A percentile compares a stretch with the other conserved stretches of the same genome.
Conservation (phyloP, 768 basidiomycete genomes). For the Pisolithus microcarpus region DNA sequence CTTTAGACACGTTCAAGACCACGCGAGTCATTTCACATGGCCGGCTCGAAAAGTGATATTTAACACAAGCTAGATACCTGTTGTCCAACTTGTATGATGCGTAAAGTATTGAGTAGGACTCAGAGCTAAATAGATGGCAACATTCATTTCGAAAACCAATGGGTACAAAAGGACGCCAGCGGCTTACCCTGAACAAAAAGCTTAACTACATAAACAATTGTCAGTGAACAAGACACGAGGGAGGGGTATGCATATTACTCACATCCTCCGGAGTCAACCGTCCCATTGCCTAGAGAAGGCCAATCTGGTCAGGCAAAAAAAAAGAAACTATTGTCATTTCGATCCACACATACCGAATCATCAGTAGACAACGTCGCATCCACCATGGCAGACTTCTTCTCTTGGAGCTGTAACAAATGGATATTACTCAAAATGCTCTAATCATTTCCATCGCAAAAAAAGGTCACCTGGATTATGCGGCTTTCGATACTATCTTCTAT, state of each 20-base stretch:
- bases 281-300: slow-evolving; percentile 68
- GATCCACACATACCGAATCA: slow-evolving; percentile 50
- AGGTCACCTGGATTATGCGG: slow-evolving; percentile 75
- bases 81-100: too few species aligned
- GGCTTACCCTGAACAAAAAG: slow-evolving; percentile 41
- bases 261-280: slow-evolving; percentile 83
- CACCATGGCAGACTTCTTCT: slow-evolving; percentile 95
- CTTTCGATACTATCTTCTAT: slow-evolving; percentile 96
- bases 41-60: too few species aligned
- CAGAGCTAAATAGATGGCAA: too few species aligned
- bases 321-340: neutral
- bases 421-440: neutral
- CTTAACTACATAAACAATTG: slow-evolving; percentile 26
- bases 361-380: slow-evolving; percentile 80
- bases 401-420: slow-evolving; percentile 55
- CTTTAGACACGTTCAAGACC: too few species aligned
- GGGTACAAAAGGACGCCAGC: neutral
- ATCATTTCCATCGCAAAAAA: neutral
- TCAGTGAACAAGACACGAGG: slow-evolving; percentile 5
- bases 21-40: too few species aligned
- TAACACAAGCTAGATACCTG: too few species aligned
- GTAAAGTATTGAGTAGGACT: too few species aligned
- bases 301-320: slow-evolving; percentile 7
- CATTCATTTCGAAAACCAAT: neutral
- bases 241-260: slow-evolving; percentile 17